These are phyloP conservation scores for Puccinellia tenuiflora DNA, from an alignment of 176 grass and related monocot species.

Conservation along the genomic window DNA sequence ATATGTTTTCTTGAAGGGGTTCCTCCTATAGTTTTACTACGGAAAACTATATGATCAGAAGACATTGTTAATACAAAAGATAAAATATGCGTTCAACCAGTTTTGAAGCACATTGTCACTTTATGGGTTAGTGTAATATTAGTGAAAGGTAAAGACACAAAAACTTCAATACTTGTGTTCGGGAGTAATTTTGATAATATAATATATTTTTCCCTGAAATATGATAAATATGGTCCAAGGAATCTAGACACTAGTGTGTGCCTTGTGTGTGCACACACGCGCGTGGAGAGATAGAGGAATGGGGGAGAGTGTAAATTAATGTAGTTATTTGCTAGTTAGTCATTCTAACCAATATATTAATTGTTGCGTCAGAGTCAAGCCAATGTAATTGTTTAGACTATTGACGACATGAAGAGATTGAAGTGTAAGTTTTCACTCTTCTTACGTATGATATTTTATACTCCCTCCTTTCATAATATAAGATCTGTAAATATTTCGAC, in stretches of 20 bases:
- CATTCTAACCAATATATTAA: no score
- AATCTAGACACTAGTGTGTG: not conserved
- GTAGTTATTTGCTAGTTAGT: no score
- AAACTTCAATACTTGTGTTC: not conserved
- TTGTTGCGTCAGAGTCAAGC: no score
- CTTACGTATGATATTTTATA: not conserved
- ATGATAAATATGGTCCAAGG: not conserved
- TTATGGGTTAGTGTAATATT: not conserved
- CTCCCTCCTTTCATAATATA: no score
- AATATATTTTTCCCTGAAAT: not conserved
- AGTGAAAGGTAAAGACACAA: not conserved
- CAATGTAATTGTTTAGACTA: no score
- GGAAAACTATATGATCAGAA: not conserved
- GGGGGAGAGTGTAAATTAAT: no score
- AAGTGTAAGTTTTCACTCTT: not conserved
- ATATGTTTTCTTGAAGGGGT: not conserved
- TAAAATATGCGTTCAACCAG: not conserved
- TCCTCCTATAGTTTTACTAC: not conserved
- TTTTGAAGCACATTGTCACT: not conserved
- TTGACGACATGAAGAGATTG: no score
- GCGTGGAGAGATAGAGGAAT: no score
- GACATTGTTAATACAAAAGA: not conserved
- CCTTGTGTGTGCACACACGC: no score
- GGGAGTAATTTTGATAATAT: not conserved
- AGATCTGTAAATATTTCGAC: no score